Conservation (phyloP, 2,329 filamentous ascomycete genomes). For the Westerdykella aurantiaca region DNA sequence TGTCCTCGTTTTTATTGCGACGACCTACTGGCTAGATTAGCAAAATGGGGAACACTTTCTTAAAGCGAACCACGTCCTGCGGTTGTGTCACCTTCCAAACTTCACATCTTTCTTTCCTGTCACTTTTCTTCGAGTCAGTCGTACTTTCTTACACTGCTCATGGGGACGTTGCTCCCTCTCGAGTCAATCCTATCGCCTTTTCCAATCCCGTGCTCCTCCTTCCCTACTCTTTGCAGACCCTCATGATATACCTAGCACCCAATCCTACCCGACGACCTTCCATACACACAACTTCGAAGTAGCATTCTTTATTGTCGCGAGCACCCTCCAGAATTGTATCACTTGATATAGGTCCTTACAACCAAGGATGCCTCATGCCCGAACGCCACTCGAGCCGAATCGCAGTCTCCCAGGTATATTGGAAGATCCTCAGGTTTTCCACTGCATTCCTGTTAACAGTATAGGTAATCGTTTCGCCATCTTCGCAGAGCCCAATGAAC, state of each 20-base stretch:
- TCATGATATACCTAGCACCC: not conserved
- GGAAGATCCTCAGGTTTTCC: not conserved
- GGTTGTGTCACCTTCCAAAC: too few species aligned
- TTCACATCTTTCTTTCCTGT: not conserved
- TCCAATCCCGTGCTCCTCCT: not conserved
- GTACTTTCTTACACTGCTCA: too few species aligned
- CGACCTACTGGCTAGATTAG: too few species aligned
- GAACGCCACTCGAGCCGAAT: not conserved
- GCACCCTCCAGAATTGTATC: conserved; percentile 1
- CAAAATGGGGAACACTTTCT: too few species aligned
- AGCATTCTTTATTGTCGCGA: too few species aligned
- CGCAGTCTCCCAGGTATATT: too few species aligned
- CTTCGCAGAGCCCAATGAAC: conserved; percentile 16
- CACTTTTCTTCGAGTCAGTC: not conserved
- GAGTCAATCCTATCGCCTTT: too few species aligned
- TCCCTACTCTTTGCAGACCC: not conserved
- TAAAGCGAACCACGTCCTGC: too few species aligned
- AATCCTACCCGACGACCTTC: not conserved
- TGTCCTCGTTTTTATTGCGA: too few species aligned
- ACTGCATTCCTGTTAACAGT: conserved; percentile 1
- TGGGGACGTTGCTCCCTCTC: too few species aligned
- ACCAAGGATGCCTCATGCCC: conserved; percentile 20
- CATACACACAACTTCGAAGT: not conserved
- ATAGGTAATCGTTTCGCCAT: conserved; percentile 28
- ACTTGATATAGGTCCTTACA: conserved; percentile 10